Percentiles rank a stretch among this genome's conserved stretches.
These are phyloP conservation scores for Diutina ranongensis DNA, from an alignment of 1,139 yeast species.

Conservation along the genomic window DNA sequence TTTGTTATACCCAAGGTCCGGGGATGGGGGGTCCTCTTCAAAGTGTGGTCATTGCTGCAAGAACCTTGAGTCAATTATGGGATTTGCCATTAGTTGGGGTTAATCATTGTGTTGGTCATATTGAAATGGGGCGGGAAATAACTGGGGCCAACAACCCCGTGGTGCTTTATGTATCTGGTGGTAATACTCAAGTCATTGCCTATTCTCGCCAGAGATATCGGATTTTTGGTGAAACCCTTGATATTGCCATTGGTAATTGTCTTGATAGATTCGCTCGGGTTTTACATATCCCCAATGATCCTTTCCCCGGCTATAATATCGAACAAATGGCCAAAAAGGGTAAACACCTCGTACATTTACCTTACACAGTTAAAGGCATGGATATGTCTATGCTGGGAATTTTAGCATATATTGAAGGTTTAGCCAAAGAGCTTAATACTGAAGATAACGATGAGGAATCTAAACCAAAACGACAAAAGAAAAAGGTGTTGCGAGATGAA, in stretches of 20 bases:
- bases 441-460: slow-evolving; percentile 13
- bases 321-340: slow-evolving; percentile 86
- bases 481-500: slow-evolving; percentile 22
- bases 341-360: slow-evolving; percentile 59
- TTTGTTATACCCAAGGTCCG: slow-evolving; percentile 95
- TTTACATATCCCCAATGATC: slow-evolving; percentile 76
- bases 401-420: slow-evolving; percentile 66
- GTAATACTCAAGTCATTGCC: slow-evolving; percentile 96
- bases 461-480: slow-evolving; percentile 26
- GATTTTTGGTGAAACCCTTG: slow-evolving; percentile 93
- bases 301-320: slow-evolving; percentile 95
- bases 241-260: slow-evolving; percentile 95
- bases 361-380: slow-evolving; percentile 98
- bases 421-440: slow-evolving; percentile 58
- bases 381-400: slow-evolving; percentile 96
- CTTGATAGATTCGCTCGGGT: slow-evolving; percentile 92
- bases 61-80: slow-evolving; percentile 79
- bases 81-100: slow-evolving; percentile 82
- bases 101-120: slow-evolving; percentile 95
- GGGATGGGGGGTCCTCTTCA: slow-evolving; percentile 99
- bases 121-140: slow-evolving; percentile 97
- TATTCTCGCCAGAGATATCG: slow-evolving; percentile 87
- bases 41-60: slow-evolving; percentile 84
- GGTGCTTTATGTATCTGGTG: slow-evolving; percentile 93
- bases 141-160: slow-evolving; percentile 95